phyloP scores from a whole-genome alignment of 495 filamentous ascomycete genomes.

The Neurospora sublineolata region DNA sequence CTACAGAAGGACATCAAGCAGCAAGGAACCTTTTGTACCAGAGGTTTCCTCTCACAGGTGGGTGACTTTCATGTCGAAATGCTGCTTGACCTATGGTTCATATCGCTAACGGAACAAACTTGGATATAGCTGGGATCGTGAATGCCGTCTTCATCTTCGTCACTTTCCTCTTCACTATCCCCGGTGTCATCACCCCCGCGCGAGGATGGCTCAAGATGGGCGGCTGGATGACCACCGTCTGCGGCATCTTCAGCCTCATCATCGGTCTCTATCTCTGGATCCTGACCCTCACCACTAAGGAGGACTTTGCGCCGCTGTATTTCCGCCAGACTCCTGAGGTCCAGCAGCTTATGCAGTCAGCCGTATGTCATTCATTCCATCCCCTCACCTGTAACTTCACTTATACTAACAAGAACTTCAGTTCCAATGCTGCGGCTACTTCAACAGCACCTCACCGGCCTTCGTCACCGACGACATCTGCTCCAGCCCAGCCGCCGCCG shows the following conservation, averaged over 20 bases:
- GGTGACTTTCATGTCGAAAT: constrained; percentile 3
- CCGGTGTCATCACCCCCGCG: constrained; percentile 47
- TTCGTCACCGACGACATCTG: constrained; percentile 53
- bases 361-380: constrained; percentile 32
- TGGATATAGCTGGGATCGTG: constrained; percentile 44
- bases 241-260: constrained; percentile 50
- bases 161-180: constrained; percentile 45
- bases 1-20: constrained; percentile 41
- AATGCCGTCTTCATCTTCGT: constrained; percentile 52
- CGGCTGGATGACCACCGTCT: constrained; percentile 47
- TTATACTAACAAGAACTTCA: constrained; percentile 22
- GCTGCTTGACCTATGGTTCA: not conserved
- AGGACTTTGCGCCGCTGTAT: constrained; percentile 46
- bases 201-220: constrained; percentile 49
- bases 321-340: constrained; percentile 33
- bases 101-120: constrained; percentile 14
- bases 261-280: constrained; percentile 61
- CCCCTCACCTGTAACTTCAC: not conserved
- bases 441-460: constrained; percentile 51
- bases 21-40: constrained; percentile 51
- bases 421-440: constrained; percentile 68
- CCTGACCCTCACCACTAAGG: constrained; percentile 50
- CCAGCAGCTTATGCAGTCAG: constrained; percentile 54
- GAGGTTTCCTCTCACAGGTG: constrained; percentile 49
- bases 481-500: constrained; percentile 49